Conservation (phyloP, 352 stramenopile genomes). For the Globisporangium paroecandrum region DNA sequence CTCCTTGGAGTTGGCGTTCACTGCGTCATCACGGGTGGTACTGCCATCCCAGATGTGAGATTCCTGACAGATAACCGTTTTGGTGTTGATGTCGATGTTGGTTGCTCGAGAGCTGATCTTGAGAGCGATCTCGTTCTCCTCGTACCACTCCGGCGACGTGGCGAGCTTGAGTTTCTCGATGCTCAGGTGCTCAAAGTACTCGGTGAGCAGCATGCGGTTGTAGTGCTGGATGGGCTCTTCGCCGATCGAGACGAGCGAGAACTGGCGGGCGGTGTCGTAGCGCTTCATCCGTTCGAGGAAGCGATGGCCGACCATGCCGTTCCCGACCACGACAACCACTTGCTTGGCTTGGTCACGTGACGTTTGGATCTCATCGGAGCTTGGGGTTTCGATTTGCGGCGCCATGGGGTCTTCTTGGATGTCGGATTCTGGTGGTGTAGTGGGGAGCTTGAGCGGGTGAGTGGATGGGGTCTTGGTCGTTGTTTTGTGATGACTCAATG, state of each 20-base stretch:
- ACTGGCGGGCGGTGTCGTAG: slow-evolving; percentile 56
- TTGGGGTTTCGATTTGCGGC: slow-evolving; percentile 8
- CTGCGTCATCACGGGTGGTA: slow-evolving; percentile 4
- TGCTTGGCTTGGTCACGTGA: slow-evolving; percentile 24
- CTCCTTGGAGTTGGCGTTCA: slow-evolving; percentile 32
- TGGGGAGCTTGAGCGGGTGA: slow-evolving; percentile 2
- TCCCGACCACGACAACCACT: slow-evolving; percentile 87
- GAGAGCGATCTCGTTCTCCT: slow-evolving; percentile 74
- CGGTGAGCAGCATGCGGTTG: slow-evolving; percentile 91
- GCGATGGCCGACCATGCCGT: slow-evolving; percentile 90
- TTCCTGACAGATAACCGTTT: slow-evolving; percentile 56
- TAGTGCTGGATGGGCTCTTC: slow-evolving; percentile 90
- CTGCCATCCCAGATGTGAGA: background rate
- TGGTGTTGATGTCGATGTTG: slow-evolving; percentile 69
- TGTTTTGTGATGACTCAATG: slow-evolving; percentile 19
- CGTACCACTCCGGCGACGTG: slow-evolving; percentile 79
- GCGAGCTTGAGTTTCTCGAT: slow-evolving; percentile 85
- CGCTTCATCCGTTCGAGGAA: slow-evolving; percentile 81
- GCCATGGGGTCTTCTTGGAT: background rate
- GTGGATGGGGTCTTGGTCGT: background rate
- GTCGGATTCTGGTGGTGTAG: background rate
- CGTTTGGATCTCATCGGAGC: slow-evolving; percentile 3
- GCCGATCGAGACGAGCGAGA: slow-evolving; percentile 87
- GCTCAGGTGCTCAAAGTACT: slow-evolving; percentile 91
- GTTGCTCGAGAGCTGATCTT: slow-evolving; percentile 73